Percentiles rank a stretch among this genome's conserved stretches.
Conservation (phyloP, 2,329 filamentous ascomycete species). For the Botrytis porri region DNA sequence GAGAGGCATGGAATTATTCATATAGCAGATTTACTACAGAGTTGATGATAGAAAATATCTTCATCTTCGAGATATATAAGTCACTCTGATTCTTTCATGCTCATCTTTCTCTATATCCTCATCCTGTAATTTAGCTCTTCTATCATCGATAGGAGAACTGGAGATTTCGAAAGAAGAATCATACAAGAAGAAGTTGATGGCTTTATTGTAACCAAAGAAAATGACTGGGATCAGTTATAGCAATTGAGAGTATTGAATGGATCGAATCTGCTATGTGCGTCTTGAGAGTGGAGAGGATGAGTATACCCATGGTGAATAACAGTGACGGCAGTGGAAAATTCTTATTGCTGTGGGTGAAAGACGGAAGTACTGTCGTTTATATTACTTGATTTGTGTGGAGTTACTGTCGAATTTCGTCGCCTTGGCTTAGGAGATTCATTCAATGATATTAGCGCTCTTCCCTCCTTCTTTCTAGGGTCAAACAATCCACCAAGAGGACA, state of each 20-base stretch:
- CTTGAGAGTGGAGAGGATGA: background rate
- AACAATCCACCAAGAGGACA: accelerated
- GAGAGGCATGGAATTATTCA: too few species aligned
- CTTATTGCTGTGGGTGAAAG: background rate
- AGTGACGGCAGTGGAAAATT: too few species aligned
- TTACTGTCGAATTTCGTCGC: background rate
- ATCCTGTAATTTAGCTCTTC: accelerated
- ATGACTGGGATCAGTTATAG: too few species aligned
- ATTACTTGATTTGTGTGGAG: background rate
- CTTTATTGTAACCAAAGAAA: accelerated
- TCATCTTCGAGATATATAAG: too few species aligned
- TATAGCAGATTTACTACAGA: too few species aligned
- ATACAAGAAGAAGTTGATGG: background rate
- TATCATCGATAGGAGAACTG: background rate
- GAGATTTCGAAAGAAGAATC: background rate
- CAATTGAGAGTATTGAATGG: too few species aligned
- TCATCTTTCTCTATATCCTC: too few species aligned
- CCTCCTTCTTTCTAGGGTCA: background rate
- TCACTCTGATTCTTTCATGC: too few species aligned
- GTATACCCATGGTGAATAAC: accelerated
- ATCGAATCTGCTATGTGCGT: too few species aligned
- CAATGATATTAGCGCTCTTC: too few species aligned
- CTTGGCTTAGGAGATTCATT: too few species aligned
- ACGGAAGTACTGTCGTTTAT: background rate
- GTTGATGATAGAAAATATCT: too few species aligned